Evolutionary conservation across 1,284 basidiomycete species (phyloP), one percentile per base, ranked within the genome.

Genomic region (Cryptococcus sp.): DNA sequence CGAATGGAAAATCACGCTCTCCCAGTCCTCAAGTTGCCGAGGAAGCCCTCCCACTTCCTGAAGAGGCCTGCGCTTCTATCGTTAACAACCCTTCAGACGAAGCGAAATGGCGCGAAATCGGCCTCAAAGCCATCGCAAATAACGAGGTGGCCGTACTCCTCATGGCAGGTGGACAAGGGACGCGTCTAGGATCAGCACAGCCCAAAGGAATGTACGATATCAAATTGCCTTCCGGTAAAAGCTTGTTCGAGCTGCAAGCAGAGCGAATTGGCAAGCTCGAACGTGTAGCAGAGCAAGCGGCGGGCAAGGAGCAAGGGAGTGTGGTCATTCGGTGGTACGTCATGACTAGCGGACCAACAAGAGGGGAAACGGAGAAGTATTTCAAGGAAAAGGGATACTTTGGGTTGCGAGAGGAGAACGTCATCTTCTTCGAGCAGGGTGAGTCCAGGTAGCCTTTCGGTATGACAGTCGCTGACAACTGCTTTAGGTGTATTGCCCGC

Each of bases 181-280:
- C 94, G 17, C 84, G 96, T 54, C 82, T 99, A 49, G 96, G 96
- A 40, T 94, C 91, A 68, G 85, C 83, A 39, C 89, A 88, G 22
- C 96, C 96, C 25, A 99, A 99, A 76, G 96, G 96, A 11, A 97
- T 94, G 82, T 99, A 97, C 80, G 91, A 99, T 76, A 97, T 99
- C 67, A 89, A 88, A 17, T 83, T 99, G 44, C 92, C 93, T 13
- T 93, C 89, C 38, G 87, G 90, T 80, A 96, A 94, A 80, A 87
- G 88, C 29, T 86, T 99, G 57, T 99, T 99, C 82, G 92, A 97
- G 75, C 88, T 91, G 68, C 96, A 99, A 79, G 96, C 94, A 5
- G 93, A 96, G 79, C 86, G 95, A 52, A 97, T 99, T 75, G 82
- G 83, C 51, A 85, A 88, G 58, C 81, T 99, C 52, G 89, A 95